Base-by-base conservation (phyloP, 305 asterid species). In the Fraxinus dipetala region DNA sequence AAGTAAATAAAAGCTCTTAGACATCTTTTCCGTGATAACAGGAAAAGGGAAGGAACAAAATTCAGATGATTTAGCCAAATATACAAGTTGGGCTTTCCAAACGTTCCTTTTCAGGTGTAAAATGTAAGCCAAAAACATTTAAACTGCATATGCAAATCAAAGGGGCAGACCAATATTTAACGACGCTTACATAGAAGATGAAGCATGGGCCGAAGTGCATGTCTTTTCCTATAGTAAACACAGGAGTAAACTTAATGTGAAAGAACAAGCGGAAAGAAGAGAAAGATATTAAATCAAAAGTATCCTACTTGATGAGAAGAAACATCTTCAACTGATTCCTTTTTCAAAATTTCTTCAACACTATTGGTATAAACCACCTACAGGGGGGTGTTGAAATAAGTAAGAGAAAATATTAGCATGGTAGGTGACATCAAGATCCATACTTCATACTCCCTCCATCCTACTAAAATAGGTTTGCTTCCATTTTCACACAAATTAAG, bases 331-430 rank as follows among this genome's bases (percentile, higher is more conserved):
- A 79, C 73, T 79, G 79, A 72, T 38, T 76, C 36, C 63, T 74
- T 26, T 26, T 85, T 83, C 82, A 85, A 76, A 51, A 67, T 20
- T 75, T 85, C 83, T 75, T 85, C 82, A 28, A 82, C 48, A 20
- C 85, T 75, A 75, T 20, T 3, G 61, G 81, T 51, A 76, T n/a
- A 75, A 79, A 79, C 84, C 72, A 85, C 84, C 85, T 82, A 76
- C 31, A 14, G 22, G 30, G 48, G 40, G 6, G 69, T 31, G 59
- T 72, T 20, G 78, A 40, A 78, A 43, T 75, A 40, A 73, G 76
- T 10, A 28, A 61, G 78, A 31, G 20, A 79, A 75, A 38, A 30
- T 69, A 69, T 69, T 69, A 28, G 75, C 75, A 65, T 65, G 35
- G 7, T 65, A 65, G 72, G 72, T 11, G 75, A 30, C 40, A 14